Evolutionary conservation across 164 flowering plant species (phyloP).

Genomic region (Vitis riparia): DNA sequence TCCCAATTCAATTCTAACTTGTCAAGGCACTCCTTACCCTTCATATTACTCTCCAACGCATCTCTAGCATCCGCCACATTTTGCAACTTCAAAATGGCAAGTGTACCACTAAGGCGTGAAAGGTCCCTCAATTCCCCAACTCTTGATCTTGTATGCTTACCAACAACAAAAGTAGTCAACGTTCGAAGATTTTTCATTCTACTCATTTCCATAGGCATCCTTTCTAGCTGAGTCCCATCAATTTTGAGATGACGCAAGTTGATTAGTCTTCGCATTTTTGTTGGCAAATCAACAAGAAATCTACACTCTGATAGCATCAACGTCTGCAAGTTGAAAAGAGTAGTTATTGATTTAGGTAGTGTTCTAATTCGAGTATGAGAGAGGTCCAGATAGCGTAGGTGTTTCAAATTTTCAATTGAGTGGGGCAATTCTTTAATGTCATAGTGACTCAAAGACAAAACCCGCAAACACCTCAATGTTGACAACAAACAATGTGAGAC

Average conservation of each 20-base stretch:
- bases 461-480: too few relatives aligned
- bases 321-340: not conserved
- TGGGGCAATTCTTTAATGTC: not conserved
- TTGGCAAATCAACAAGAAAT: not conserved
- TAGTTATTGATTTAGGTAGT: not conserved
- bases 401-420: conserved; percentile 1
- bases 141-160: not conserved
- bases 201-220: not conserved
- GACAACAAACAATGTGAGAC: too few relatives aligned
- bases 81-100: not conserved
- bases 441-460: too few relatives aligned
- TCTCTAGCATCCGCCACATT: not conserved
- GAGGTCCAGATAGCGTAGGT: conserved; percentile 6
- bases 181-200: not conserved
- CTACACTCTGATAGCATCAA: not conserved
- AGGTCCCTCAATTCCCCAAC: not conserved
- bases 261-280: not conserved
- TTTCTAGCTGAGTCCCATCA: too few relatives aligned
- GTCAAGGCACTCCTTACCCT: not conserved
- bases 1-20: too few relatives aligned
- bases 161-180: not conserved
- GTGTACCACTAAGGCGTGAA: not conserved
- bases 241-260: not conserved
- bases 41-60: not conserved
- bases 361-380: not conserved